A percentile compares a stretch with the other conserved stretches of the same genome.
Evolutionary conservation across 495 filamentous ascomycete genomes (phyloP).

Genomic region (Talaromyces trachyspermus): DNA sequence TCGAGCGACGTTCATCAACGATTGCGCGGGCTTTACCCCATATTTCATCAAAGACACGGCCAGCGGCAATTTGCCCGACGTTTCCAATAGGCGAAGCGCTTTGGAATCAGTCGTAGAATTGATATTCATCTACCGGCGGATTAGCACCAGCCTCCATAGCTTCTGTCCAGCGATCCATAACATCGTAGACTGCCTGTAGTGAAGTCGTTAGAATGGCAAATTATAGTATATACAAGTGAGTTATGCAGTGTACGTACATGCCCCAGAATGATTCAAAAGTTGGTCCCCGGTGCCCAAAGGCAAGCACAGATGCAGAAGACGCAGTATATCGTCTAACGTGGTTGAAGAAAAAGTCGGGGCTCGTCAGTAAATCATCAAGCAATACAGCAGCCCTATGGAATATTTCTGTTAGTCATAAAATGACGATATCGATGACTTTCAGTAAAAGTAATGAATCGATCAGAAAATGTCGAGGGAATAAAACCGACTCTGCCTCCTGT

Average conservation of each 20-base stretch:
- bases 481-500: slow-evolving; percentile 37
- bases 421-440: too few species aligned
- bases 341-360: slow-evolving; percentile 14
- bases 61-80: neutral
- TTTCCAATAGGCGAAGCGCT: neutral
- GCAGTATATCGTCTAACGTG: slow-evolving; percentile 14
- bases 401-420: too few species aligned
- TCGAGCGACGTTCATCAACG: neutral
- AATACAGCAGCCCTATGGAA: slow-evolving; percentile 38
- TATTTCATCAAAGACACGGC: neutral
- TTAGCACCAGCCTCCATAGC: slow-evolving; percentile 27
- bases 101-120: neutral
- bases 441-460: too few species aligned
- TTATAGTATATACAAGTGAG: too few species aligned
- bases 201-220: too few species aligned
- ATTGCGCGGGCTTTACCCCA: neutral
- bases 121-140: neutral
- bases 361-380: slow-evolving; percentile 11
- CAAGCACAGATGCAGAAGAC: slow-evolving; percentile 3
- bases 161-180: slow-evolving; percentile 43
- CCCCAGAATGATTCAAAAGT: slow-evolving; percentile 30
- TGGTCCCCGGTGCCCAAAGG: neutral
- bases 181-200: too few species aligned
- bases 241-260: slow-evolving; percentile 21
- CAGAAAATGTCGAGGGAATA: too few species aligned